A percentile compares a stretch with the other conserved stretches of the same genome.
Evolutionary conservation across 225 moss, liverwort and hornwort genomes (phyloP).

Genomic region (Marchantia paleacea): DNA sequence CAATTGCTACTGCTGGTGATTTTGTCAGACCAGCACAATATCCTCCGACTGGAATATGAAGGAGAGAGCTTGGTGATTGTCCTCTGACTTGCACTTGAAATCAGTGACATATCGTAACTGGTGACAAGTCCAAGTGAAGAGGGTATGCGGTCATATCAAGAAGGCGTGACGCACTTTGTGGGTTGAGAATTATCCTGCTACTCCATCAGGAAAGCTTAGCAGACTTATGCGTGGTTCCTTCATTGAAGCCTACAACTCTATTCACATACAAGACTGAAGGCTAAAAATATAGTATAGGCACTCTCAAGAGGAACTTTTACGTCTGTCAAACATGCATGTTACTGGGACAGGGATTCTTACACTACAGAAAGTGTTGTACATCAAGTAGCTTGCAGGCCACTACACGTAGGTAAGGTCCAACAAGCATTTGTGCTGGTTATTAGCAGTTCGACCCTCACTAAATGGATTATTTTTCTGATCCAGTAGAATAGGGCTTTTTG

Average conservation of each 20-base stretch:
- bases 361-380: background rate
- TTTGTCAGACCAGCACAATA: conserved; percentile 80
- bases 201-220: background rate
- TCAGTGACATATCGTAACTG: background rate
- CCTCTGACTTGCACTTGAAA: background rate
- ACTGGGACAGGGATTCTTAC: background rate
- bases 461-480: too few relatives aligned
- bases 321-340: background rate
- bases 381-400: background rate
- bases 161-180: background rate
- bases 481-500: too few relatives aligned
- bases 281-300: background rate
- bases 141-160: background rate
- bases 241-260: background rate
- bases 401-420: background rate
- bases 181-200: background rate
- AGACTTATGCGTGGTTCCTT: too few relatives aligned
- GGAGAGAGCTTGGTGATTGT: conserved; percentile 4
- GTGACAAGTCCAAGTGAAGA: background rate
- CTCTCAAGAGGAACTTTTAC: background rate
- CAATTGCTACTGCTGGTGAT: conserved; percentile 93
- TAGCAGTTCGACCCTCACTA: too few relatives aligned
- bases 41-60: conserved; percentile 86
- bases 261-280: background rate
- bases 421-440: background rate